Evolutionary conservation across 306 rosid species (phyloP).

Genomic region (Ceratonia siliqua): DNA sequence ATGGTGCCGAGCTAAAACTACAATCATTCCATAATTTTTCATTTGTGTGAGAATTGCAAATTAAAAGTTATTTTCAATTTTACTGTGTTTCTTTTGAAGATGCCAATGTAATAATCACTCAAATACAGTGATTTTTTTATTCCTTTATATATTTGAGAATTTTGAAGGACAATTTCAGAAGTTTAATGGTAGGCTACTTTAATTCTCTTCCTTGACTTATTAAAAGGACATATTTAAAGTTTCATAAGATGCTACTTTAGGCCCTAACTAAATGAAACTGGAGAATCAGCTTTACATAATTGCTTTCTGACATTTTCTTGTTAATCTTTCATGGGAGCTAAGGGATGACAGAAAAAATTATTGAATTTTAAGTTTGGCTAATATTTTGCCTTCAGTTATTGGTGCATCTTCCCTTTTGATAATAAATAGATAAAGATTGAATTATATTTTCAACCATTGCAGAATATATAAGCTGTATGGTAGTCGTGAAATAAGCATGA

Average conservation of each 20-base stretch:
- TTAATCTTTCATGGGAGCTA: constrained; percentile 2
- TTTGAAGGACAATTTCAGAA: neutral
- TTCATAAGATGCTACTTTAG: neutral
- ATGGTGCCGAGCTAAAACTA: neutral
- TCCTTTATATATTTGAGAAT: neutral
- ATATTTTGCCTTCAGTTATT: constrained; percentile 15
- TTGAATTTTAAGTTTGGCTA: constrained; percentile 8
- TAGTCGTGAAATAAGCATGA: constrained; percentile 51
- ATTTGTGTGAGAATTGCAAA: neutral
- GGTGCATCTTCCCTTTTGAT: neutral
- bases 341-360: neutral
- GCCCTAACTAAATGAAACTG: neutral
- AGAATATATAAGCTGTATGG: constrained; percentile 72
- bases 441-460: constrained; percentile 30
- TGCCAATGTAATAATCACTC: neutral
- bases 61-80: neutral
- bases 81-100: neutral
- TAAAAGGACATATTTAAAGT: too few relatives aligned
- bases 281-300: neutral
- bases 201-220: neutral
- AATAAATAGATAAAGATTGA: constrained; percentile 11
- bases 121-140: neutral
- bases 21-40: neutral
- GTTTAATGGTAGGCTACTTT: neutral
- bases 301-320: constrained; percentile 6